Evolutionary conservation across 495 filamentous ascomycete genomes (phyloP).

Genomic region (Thermothielavioides terrestris): DNA sequence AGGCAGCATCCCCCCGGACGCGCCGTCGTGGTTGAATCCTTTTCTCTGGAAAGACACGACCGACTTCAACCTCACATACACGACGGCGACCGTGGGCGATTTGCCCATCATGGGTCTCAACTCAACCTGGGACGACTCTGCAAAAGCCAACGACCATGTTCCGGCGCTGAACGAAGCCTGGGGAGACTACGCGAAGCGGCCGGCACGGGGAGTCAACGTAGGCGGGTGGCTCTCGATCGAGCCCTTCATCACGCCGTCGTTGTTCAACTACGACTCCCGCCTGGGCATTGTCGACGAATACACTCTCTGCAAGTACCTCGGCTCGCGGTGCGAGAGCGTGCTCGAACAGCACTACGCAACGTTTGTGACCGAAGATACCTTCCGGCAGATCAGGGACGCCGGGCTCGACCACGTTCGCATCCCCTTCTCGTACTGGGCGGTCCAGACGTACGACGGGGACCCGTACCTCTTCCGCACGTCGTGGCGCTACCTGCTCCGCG

Average conservation of each 20-base stretch:
- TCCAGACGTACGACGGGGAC: constrained; percentile 75
- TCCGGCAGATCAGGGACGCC: constrained; percentile 73
- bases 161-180: constrained; percentile 66
- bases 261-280: constrained; percentile 63
- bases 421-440: constrained; percentile 91
- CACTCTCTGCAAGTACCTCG: constrained; percentile 64
- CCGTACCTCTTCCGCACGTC: constrained; percentile 79
- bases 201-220: constrained; percentile 84
- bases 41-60: constrained; percentile 87
- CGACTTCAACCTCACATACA: constrained; percentile 94
- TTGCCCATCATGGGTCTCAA: constrained; percentile 85
- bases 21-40: constrained; percentile 77
- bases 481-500: constrained; percentile 91
- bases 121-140: constrained; percentile 77
- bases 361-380: constrained; percentile 76
- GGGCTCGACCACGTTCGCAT: constrained; percentile 96
- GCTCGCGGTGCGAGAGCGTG: constrained; percentile 47
- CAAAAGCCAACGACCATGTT: constrained; percentile 65
- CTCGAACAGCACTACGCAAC: constrained; percentile 86
- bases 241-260: constrained; percentile 88
- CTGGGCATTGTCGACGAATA: constrained; percentile 79
- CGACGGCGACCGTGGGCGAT: constrained; percentile 71
- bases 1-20: constrained; percentile 55
- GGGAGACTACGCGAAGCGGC: constrained; percentile 65
- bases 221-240: constrained; percentile 94